Evolutionary conservation across 805 yeast species (phyloP), one percentile per base, ranked within the genome.

Genomic region (Candida vartiovaarae): DNA sequence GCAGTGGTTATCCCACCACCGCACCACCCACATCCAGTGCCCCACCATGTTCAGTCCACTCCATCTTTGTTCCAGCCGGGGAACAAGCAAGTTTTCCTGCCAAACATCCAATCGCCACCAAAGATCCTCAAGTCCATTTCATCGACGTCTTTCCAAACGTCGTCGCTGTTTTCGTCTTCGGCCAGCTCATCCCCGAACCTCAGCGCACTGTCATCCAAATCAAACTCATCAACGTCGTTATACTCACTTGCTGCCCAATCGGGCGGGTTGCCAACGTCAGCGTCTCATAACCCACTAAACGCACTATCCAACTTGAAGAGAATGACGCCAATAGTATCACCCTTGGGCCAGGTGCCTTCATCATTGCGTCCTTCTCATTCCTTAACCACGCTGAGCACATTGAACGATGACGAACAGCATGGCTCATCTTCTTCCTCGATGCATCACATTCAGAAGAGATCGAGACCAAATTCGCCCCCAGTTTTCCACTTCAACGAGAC

Each of bases 401-500:
- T 46, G 27, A 34, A 60, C 63, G 41, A 62, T 49, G n/a, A 32
- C n/a, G 34, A 20, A 32, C 8, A 10, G 36, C 20, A 15, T 15
- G 20, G 20, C 20, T 15, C 20, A 2, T 15, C 20, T 15, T 15
- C 20, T 15, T 15, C 30, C 41, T 52, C 65, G 59, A 39, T 11
- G 62, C 32, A 64, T 57, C 54, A 59, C 63, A 42, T 43, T 4
- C 27, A 32, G 29, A 73, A 71, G 58, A 70, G 67, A 52, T 70
- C 75, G 11, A 60, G 77, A 48, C 77, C 78, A 29, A 71, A 64
- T 53, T 71, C 76, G 8, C 78, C 78, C 24, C 59, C 62, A 24
- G 34, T 51, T 68, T 76, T 38, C 46, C 56, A 53, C 9, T 28
- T 57, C 4, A 62, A 60, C 41, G 76, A 71, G 10, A 74, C 78